These are phyloP conservation scores for Exophiala viscosa DNA, from an alignment of 2,329 filamentous ascomycete genomes.

Conservation along the genomic window DNA sequence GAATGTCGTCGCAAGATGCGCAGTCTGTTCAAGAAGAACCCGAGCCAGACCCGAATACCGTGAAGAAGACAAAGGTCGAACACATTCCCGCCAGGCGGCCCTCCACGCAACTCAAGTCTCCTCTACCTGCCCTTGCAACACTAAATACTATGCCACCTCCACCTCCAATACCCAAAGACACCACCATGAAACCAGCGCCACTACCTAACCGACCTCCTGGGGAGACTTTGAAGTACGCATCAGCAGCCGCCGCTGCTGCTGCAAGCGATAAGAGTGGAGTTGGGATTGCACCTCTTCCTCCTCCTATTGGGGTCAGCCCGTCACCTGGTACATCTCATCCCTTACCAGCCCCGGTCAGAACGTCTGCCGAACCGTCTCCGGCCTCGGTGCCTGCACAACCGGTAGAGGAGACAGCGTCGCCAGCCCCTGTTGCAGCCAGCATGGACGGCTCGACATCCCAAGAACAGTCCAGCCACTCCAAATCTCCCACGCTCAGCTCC, in stretches of 20 bases:
- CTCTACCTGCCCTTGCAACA: slow-evolving; percentile 78
- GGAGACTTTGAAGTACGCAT: slow-evolving; percentile 93
- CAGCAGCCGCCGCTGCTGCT: slow-evolving; percentile 87
- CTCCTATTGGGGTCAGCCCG: slow-evolving; percentile 66
- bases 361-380: slow-evolving; percentile 59
- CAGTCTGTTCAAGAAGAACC: slow-evolving; percentile 84
- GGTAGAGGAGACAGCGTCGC: slow-evolving; percentile 39
- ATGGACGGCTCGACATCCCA: slow-evolving; percentile 41
- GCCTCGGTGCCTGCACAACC: slow-evolving; percentile 49
- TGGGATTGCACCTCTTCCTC: slow-evolving; percentile 88
- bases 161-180: slow-evolving; percentile 47
- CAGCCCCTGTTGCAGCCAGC: slow-evolving; percentile 31
- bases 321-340: slow-evolving; percentile 43
- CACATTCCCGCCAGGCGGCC: slow-evolving; percentile 62
- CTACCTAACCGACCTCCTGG: slow-evolving; percentile 78
- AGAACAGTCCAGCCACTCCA: slow-evolving; percentile 37
- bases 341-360: slow-evolving; percentile 47
- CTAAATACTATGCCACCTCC: slow-evolving; percentile 60
- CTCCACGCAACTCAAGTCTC: slow-evolving; percentile 90
- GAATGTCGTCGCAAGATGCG: slow-evolving; percentile 89
- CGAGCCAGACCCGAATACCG: slow-evolving; percentile 49
- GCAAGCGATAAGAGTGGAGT: slow-evolving; percentile 83
- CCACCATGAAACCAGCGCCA: slow-evolving; percentile 87
- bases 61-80: slow-evolving; percentile 58
- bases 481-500: slow-evolving; percentile 50